Evolutionary conservation across 2,329 filamentous ascomycete genomes (phyloP).

Genomic region (Botrytis tulipae): DNA sequence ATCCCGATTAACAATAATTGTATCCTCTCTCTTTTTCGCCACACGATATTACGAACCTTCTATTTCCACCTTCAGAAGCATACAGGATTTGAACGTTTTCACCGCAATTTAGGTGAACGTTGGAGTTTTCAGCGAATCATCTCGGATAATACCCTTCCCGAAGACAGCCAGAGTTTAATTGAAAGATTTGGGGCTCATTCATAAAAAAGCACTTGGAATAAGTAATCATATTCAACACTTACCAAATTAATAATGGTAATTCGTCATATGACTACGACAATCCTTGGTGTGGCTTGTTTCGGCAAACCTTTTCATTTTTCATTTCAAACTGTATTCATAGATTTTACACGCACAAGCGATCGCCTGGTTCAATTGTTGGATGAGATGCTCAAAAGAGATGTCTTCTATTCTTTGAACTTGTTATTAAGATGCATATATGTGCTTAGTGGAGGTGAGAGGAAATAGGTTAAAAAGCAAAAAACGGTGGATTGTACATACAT

Average conservation of each 20-base stretch:
- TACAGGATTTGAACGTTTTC: constrained; percentile 22
- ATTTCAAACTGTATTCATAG: constrained; percentile 20
- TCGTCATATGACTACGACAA: not conserved
- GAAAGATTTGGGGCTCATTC: not conserved
- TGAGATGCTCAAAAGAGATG: constrained; percentile 14
- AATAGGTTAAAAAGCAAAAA: constrained; percentile 1
- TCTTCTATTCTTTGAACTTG: not conserved
- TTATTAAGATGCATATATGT: constrained; percentile 6
- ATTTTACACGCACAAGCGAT: constrained; percentile 17
- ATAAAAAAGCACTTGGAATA: not conserved
- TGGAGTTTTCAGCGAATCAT: constrained; percentile 20
- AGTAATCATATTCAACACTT: not conserved
- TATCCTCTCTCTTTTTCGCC: constrained; percentile 23
- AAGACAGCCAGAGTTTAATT: constrained; percentile 10
- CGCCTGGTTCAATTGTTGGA: constrained; percentile 1
- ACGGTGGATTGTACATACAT: constrained; percentile 14
- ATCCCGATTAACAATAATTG: constrained; percentile 36
- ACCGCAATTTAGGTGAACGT: constrained; percentile 19
- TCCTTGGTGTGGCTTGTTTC: not conserved
- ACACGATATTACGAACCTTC: constrained; percentile 20
- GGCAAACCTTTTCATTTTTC: not conserved
- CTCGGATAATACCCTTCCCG: constrained; percentile 17
- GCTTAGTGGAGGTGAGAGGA: not conserved
- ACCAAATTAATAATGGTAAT: not conserved
- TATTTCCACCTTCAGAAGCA: constrained; percentile 1